A percentile compares a stretch with the other conserved stretches of the same genome.
These are phyloP conservation scores for Trichophyton equinum DNA, from an alignment of 2,329 filamentous ascomycete genomes.

Conservation along the genomic window DNA sequence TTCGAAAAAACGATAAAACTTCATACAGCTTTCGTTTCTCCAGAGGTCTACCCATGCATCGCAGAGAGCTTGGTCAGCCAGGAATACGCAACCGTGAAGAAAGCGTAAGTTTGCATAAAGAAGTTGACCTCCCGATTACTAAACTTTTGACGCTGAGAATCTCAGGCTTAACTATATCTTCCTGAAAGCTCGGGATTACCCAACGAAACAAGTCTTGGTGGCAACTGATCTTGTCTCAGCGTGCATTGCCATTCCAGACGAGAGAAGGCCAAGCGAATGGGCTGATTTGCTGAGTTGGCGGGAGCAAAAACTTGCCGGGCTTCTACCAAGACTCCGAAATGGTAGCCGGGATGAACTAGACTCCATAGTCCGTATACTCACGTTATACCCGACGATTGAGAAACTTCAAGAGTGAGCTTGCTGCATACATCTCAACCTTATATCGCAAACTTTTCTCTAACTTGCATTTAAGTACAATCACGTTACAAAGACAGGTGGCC, in stretches of 20 bases:
- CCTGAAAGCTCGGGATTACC: neutral
- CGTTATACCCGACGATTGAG: neutral
- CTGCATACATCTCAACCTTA: neutral
- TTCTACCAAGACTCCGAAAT: neutral
- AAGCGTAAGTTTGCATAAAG: neutral
- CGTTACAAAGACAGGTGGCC: neutral
- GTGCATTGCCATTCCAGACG: neutral
- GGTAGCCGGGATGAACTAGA: neutral
- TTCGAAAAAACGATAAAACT: neutral
- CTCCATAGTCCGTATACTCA: neutral
- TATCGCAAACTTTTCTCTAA: neutral
- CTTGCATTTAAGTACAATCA: neutral
- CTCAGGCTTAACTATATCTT: neutral
- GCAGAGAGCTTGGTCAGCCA: neutral
- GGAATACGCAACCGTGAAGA: neutral
- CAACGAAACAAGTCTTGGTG: neutral
- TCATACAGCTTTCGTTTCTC: neutral
- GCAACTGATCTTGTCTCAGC: neutral
- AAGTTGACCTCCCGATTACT: neutral
- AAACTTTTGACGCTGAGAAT: neutral
- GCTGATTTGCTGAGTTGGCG: neutral
- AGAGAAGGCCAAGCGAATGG: neutral
- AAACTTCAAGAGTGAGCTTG: neutral
- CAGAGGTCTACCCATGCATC: neutral
- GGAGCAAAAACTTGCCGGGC: neutral